Evolutionary conservation across 768 basidiomycete species (phyloP).

Genomic region (Infundibulicybe gibba): DNA sequence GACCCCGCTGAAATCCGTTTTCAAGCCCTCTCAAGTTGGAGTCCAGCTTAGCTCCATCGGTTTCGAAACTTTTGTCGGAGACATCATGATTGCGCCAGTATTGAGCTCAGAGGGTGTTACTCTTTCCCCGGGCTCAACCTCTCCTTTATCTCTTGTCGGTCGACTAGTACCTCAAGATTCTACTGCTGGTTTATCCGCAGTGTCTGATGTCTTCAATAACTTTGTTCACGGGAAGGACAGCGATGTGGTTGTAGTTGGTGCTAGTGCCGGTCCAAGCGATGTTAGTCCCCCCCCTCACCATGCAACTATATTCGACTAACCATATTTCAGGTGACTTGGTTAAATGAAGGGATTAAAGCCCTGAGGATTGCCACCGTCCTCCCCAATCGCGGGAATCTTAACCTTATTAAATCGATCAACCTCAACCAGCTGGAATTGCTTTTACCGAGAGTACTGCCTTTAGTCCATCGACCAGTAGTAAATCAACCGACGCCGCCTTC

Average conservation of each 20-base stretch:
- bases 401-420: slow-evolving; percentile 61
- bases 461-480: slow-evolving; percentile 53
- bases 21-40: slow-evolving; percentile 72
- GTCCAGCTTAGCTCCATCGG: slow-evolving; percentile 57
- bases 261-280: slow-evolving; percentile 51
- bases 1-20: background rate
- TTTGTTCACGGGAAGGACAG: slow-evolving; percentile 69
- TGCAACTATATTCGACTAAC: background rate
- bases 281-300: slow-evolving; percentile 30
- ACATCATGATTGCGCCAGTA: slow-evolving; percentile 57
- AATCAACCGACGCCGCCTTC: slow-evolving; percentile 59
- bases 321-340: slow-evolving; percentile 55
- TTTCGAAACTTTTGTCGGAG: slow-evolving; percentile 55
- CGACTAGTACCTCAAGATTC: slow-evolving; percentile 61
- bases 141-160: slow-evolving; percentile 52
- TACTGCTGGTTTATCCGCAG: slow-evolving; percentile 45
- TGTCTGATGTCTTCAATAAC: slow-evolving; percentile 67
- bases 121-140: slow-evolving; percentile 50
- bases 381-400: slow-evolving; percentile 57
- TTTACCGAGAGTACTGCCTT: slow-evolving; percentile 60
- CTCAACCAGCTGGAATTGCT: slow-evolving; percentile 56
- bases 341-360: slow-evolving; percentile 66
- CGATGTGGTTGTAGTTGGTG: slow-evolving; percentile 54
- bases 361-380: slow-evolving; percentile 56
- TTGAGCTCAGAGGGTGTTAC: slow-evolving; percentile 44